These are phyloP conservation scores for Homolaphlyctis polyrhiza DNA, from an alignment of 371 early-diverging fungal genomes.

Conservation along the genomic window DNA sequence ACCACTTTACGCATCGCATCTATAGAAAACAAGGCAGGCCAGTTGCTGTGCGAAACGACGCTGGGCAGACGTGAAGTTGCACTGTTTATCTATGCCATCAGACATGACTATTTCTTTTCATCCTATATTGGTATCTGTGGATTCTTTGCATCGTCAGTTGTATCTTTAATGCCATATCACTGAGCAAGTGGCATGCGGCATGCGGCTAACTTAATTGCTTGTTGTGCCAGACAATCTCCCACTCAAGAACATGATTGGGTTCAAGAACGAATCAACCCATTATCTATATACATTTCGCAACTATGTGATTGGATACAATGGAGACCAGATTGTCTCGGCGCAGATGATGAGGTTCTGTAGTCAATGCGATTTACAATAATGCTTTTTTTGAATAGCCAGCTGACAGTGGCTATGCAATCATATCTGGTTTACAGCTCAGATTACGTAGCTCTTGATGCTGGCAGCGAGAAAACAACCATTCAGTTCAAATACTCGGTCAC, in stretches of 20 bases:
- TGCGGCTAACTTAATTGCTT: background rate
- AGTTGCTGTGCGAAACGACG: slow-evolving; percentile 37
- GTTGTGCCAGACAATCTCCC: background rate
- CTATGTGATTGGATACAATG: slow-evolving; percentile 59
- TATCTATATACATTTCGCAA: slow-evolving; percentile 58
- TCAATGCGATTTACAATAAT: too few relatives aligned
- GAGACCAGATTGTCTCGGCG: slow-evolving; percentile 42
- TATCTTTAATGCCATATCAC: background rate
- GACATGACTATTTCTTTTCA: slow-evolving; percentile 64
- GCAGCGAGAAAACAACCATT: slow-evolving; percentile 21
- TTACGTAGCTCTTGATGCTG: background rate
- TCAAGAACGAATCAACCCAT: background rate
- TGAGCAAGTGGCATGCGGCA: background rate
- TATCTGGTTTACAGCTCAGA: too few relatives aligned
- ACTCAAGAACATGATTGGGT: background rate
- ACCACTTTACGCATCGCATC: too few relatives aligned
- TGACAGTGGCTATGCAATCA: too few relatives aligned
- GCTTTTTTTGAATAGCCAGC: too few relatives aligned
- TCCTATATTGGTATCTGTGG: slow-evolving; percentile 54
- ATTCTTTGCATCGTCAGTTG: background rate
- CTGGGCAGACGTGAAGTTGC: slow-evolving; percentile 44
- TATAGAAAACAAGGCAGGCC: slow-evolving; percentile 5
- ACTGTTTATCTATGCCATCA: slow-evolving; percentile 59
- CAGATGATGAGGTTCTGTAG: background rate
- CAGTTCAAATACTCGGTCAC: slow-evolving; percentile 68